Evolutionary conservation across 768 basidiomycete species (phyloP), one percentile per base, ranked within the genome.

Genomic region (Boletus rubropictus): DNA sequence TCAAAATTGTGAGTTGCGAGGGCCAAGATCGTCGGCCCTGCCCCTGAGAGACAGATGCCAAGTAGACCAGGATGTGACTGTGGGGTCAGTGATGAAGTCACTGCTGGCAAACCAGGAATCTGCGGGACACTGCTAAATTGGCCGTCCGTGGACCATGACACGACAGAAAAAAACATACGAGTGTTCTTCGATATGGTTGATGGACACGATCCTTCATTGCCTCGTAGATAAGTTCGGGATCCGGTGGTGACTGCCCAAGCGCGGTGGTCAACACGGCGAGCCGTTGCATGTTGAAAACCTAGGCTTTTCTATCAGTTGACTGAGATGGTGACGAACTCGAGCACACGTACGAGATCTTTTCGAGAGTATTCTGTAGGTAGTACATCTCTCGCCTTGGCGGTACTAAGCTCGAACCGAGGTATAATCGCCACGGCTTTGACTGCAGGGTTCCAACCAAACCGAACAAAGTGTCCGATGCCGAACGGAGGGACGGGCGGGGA

Each of bases 161-260:
- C 18, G 21, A 35, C 22, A 39, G 42, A 40, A 21, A 31, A 44
- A 3, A 0, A 72, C 86, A 33, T 62, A 93, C 93, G 48, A 99
- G 74, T 22, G 75, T 66, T 67, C 85, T 91, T 25, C 96, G 83
- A 65, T 97, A 98, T 1, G 96, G 96, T 64, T 99, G 96, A 65
- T 99, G 96, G 12, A 99, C 79, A 43, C 89, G 82, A 69, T 99
- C 96, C 61, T 97, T 95, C 96, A 98, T 98, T 2, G 95, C 95
- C 63, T 98, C 95, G 66, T 95, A 98, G 48, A 98, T 97, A n/a
- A 99, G 80, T 18, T 84, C 88, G 0, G 96, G 82, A 63, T 99
- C 91, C 1, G 94, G 94, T 1, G 96, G 95, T 10, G 84, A 81
- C 59, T 86, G 84, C 3, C 81, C 86, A 10, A 99, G 78, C 1